Evolutionary conservation across 208 protist genomes (phyloP), one percentile per base, ranked within the genome.

Genomic region (Acanthamoeba sp.): DNA sequence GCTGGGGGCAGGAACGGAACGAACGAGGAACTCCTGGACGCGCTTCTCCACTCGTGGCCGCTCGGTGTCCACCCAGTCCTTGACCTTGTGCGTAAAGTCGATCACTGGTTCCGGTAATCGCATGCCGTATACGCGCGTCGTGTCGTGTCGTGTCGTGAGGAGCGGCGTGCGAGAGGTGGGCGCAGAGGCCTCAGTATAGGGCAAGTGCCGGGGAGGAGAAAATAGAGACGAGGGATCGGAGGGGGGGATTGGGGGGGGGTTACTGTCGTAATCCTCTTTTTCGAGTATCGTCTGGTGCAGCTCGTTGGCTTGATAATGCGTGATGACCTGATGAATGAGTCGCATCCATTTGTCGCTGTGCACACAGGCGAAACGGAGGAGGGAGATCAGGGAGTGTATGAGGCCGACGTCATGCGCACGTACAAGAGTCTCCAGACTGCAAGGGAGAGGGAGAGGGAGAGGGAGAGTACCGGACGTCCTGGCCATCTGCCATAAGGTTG

Each of bases 401-500:
- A 45, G 36, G n/a, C 2, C 12, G 27, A 78, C 16, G 27, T 3
- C 42, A 48, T 10, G 42, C 42, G 10, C 42, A 48, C 42, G 42
- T 10, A 48, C 42, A 3, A 48, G 6, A 3, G 42, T 10, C 3
- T 10, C 3, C 42, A 48, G 10, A 10, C 42, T 3, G 42, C 3
- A 48, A 20, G 29, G 34, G 29, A 42, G 69, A 36, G 16, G 27
- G 10, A 3, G 36, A 18, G 16, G 1, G 29, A 45, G 27, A 42
- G 27, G 27, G 1, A 27, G 34, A 78, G 7, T 78, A 59, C 55
- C 55, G 55, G 22, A 59, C 55, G 16, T 59, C 82, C 22, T 89
- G 82, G 32, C 82, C 55, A 14, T 89, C 82, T 2, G 82, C 50
- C 48, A 64, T 89, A 27, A 89, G 32, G 82, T 64, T 89, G 18